Evolutionary conservation across 2,329 filamentous ascomycete species (phyloP).

Genomic region (Malbranchea zuffiana): DNA sequence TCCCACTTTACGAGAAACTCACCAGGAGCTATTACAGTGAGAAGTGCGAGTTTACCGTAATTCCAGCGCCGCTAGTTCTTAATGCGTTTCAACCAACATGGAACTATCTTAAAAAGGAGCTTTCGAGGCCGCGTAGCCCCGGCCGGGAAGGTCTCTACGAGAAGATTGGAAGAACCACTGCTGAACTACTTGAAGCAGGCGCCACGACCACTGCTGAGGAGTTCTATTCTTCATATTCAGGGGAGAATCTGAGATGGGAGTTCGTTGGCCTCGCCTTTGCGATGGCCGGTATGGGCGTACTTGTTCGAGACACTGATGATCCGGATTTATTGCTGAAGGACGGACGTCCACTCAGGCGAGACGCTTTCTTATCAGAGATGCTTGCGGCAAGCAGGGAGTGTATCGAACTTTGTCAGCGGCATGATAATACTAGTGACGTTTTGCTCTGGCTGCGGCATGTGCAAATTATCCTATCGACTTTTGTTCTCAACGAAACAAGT

Average conservation of each 20-base stretch:
- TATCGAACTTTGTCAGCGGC: conserved; percentile 14
- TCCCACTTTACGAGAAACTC: conserved; percentile 9
- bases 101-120: conserved; percentile 10
- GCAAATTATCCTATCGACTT: conserved; percentile 14
- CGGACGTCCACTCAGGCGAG: conserved; percentile 8
- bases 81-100: conserved; percentile 22
- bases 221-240: conserved; percentile 28
- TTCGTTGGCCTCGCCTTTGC: conserved; percentile 18
- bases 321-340: conserved; percentile 3
- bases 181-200: conserved; percentile 17
- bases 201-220: conserved; percentile 22
- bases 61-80: conserved; percentile 28
- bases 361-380: conserved; percentile 16
- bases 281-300: conserved; percentile 14
- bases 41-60: conserved; percentile 6
- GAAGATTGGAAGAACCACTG: conserved; percentile 22
- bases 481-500: conserved; percentile 15
- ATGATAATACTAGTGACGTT: conserved; percentile 13
- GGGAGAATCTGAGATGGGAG: conserved; percentile 18
- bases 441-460: conserved; percentile 17
- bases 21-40: conserved; percentile 10
- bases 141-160: conserved; percentile 11
- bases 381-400: conserved; percentile 16
- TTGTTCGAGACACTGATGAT: neutral
- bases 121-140: conserved; percentile 9